Evolutionary conservation across 495 filamentous ascomycete genomes (phyloP).

Genomic region (Hypoxylon fragiforme): DNA sequence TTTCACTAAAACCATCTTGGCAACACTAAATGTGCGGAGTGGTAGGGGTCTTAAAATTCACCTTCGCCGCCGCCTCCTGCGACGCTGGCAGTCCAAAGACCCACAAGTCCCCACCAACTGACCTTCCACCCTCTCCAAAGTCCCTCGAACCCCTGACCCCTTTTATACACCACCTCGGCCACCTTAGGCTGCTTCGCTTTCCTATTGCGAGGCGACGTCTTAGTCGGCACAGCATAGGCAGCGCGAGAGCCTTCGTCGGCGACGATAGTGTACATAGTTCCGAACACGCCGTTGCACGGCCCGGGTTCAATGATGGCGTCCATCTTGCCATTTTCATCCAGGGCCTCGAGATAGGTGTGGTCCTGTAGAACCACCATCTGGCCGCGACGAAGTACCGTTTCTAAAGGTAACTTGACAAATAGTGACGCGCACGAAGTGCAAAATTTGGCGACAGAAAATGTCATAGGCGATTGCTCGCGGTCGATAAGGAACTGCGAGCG

Average conservation of each 20-base stretch:
- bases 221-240: slow-evolving; percentile 38
- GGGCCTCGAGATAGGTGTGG: slow-evolving; percentile 45
- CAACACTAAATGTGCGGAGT: no score
- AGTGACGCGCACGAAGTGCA: slow-evolving; percentile 75
- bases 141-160: slow-evolving; percentile 81
- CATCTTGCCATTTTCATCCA: slow-evolving; percentile 50
- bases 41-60: slow-evolving; percentile 42
- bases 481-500: slow-evolving; percentile 78
- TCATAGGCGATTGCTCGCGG: slow-evolving; percentile 74
- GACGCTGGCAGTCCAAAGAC: slow-evolving; percentile 67
- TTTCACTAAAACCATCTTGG: no score
- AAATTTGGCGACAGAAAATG: slow-evolving; percentile 79
- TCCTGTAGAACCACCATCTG: slow-evolving; percentile 68
- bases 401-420: slow-evolving; percentile 81
- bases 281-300: slow-evolving; percentile 76
- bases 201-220: slow-evolving; percentile 30
- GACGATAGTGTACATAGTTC: slow-evolving; percentile 85
- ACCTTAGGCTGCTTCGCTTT: slow-evolving; percentile 43
- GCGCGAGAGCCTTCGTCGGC: slow-evolving; percentile 73
- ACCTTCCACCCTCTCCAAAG: slow-evolving; percentile 94
- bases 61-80: slow-evolving; percentile 52
- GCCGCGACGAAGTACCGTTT: slow-evolving; percentile 86
- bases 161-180: slow-evolving; percentile 54
- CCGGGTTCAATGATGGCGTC: slow-evolving; percentile 75
- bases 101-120: slow-evolving; percentile 92